phyloP scores from a whole-genome alignment of 352 stramenopile species.

The Hyaloperonospora arabidopsidis region DNA sequence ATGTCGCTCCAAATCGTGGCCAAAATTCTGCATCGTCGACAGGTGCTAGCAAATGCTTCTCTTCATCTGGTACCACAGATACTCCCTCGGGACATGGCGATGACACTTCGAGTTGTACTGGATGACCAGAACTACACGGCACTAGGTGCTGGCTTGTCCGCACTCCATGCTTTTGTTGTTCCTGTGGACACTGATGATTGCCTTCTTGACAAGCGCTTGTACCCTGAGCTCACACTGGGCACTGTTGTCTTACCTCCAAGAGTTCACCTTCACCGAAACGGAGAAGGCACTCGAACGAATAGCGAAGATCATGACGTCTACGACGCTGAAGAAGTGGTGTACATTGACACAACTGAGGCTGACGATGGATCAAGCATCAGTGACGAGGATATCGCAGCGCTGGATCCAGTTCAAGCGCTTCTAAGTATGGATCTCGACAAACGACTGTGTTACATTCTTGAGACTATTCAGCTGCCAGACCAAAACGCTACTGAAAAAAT shows the following conservation, averaged over 20 bases:
- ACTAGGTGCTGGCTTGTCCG: slow-evolving; percentile 35
- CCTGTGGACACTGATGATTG: slow-evolving; percentile 13
- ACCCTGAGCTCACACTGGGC: slow-evolving; percentile 27
- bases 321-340: slow-evolving; percentile 32
- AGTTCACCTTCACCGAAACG: slow-evolving; percentile 40
- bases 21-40: slow-evolving; percentile 49
- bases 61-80: slow-evolving; percentile 23
- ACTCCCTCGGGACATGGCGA: slow-evolving; percentile 35
- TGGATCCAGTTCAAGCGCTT: slow-evolving; percentile 54
- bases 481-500: slow-evolving; percentile 39
- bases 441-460: slow-evolving; percentile 45
- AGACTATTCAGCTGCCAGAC: slow-evolving; percentile 38
- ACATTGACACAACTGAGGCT: slow-evolving; percentile 39
- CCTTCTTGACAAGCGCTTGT: not conserved
- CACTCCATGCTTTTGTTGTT: slow-evolving; percentile 51
- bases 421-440: slow-evolving; percentile 49
- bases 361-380: slow-evolving; percentile 34
- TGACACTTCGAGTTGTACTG: slow-evolving; percentile 45
- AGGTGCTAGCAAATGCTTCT: slow-evolving; percentile 16
- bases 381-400: slow-evolving; percentile 41
- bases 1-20: slow-evolving; percentile 55
- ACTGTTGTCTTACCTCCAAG: slow-evolving; percentile 22
- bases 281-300: not conserved
- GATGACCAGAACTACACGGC: slow-evolving; percentile 66
- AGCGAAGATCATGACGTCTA: not conserved